These are phyloP conservation scores for Fraxinus ornus DNA, from an alignment of 305 asterid genomes.

Conservation along the genomic window DNA sequence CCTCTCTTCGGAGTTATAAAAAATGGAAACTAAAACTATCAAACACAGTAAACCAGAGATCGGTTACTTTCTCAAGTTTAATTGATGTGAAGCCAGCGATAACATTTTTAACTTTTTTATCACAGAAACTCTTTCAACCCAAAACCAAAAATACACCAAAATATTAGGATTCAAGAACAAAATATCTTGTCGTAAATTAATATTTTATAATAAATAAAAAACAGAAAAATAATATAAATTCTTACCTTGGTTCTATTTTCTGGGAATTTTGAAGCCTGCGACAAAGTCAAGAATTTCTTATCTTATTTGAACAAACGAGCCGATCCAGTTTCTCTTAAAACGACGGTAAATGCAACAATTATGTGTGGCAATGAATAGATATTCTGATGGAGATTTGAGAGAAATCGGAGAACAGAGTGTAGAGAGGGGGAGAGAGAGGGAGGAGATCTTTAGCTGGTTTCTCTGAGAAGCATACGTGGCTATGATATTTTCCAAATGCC, in stretches of 20 bases:
- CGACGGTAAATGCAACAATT: constrained; percentile 18
- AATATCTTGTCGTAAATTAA: not conserved
- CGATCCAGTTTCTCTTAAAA: not conserved
- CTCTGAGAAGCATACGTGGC: constrained; percentile 69
- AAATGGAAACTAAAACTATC: not conserved
- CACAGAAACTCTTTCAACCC: constrained; percentile 14
- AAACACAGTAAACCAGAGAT: not conserved
- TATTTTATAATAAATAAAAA: not conserved
- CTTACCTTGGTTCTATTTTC: constrained; percentile 21
- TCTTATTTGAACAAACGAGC: not conserved
- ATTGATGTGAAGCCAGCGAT: not conserved
- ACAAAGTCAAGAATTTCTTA: not conserved
- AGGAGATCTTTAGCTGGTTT: constrained; percentile 55
- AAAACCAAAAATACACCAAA: not conserved
- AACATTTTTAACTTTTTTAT: constrained; percentile 10
- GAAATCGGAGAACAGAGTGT: not conserved
- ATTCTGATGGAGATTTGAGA: constrained; percentile 50
- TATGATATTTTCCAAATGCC: constrained; percentile 68
- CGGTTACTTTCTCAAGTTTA: not conserved
- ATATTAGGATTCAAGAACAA: not conserved
- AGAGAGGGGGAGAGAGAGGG: not conserved
- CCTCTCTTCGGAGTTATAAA: not conserved
- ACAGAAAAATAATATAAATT: not conserved
- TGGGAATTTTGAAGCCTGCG: not conserved
- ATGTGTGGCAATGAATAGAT: constrained; percentile 15